Percentiles rank a stretch among this genome's conserved stretches.
Evolutionary conservation across 768 basidiomycete genomes (phyloP).

Genomic region (Rickenella mellea): DNA sequence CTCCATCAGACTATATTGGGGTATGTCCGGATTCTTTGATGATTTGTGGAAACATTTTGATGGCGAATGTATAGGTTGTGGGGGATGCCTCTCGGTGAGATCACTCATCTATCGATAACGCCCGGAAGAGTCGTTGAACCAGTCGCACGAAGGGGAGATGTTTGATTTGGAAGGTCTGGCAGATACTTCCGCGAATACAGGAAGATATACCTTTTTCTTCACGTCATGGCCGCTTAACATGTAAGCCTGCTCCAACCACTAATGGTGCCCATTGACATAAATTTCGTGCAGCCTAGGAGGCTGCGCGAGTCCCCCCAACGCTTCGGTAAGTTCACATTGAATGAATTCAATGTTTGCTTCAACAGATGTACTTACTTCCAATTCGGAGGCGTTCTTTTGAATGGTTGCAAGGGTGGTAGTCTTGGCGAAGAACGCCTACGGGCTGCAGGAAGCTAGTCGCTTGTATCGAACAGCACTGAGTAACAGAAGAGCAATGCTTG

Average conservation of each 20-base stretch:
- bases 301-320: slow-evolving; percentile 62
- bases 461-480: no score
- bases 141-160: slow-evolving; percentile 41
- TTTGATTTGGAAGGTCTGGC: slow-evolving; percentile 63
- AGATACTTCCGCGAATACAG: slow-evolving; percentile 42
- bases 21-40: slow-evolving; percentile 24
- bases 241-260: slow-evolving; percentile 25
- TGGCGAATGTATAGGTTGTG: slow-evolving; percentile 34
- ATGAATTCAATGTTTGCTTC: not conserved
- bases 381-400: slow-evolving; percentile 16
- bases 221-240: slow-evolving; percentile 68
- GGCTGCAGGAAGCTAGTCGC: no score
- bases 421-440: no score
- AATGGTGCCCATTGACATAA: slow-evolving; percentile 2
- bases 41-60: not conserved
- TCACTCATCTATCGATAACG: not conserved
- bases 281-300: slow-evolving; percentile 43
- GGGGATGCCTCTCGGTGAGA: slow-evolving; percentile 64
- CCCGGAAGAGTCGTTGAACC: not conserved
- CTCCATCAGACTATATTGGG: slow-evolving; percentile 43
- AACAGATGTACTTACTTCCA: not conserved
- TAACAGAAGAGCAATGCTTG: no score
- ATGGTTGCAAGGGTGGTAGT: no score
- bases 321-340: slow-evolving; percentile 38
- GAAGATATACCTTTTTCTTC: slow-evolving; percentile 68